Base-by-base conservation (phyloP, 1,284 basidiomycete species). In the Heterobasidion parviporum region DNA sequence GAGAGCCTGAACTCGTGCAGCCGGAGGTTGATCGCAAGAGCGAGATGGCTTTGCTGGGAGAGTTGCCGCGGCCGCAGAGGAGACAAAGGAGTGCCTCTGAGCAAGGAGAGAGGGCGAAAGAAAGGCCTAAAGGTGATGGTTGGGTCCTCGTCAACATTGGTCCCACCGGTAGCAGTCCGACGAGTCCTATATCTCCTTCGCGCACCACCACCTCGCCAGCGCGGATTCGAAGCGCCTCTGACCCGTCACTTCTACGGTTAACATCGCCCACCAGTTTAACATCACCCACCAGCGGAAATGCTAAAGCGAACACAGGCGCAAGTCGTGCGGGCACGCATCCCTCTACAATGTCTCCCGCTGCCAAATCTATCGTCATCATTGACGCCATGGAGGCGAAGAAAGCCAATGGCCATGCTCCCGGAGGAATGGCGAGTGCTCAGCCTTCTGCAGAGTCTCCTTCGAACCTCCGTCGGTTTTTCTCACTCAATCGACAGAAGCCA, bases 351-450 rank as follows among this genome's bases (percentile, higher is more conserved):
- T 71, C 78, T 8, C 65, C 79, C 16, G 69, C 79, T 10, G 78
- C 80, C 43, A 86, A 83, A 64, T 76, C 82, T 12, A 81, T 85
- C 54, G 81, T 76, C 12, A 74, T 81, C 56, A 72, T 83, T 46
- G 83, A 86, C 56, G 75, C 79, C 2, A 68, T 81, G 53, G 78
- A 81, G 43, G 72, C 72, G 57, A 51, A 65, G 53, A 53, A 62
- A n/a, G 61, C 62, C 34, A 60, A 46, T 12, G 53, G 33, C 38
- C 10, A 41, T 10, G 38, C 10, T 41, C 38, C 38, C 1, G 10
- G 14, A 26, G 16, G 43, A 14, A 44, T 16, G 43, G 43, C 43
- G 16, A 44, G 43, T 44, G 14, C 46, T 14, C 46, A 16, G 18
- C n/a, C 16, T 20, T 20, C 12, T 48, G 38, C 54, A 52, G 16